These are phyloP conservation scores for Colletotrichum ledebouriae DNA, from an alignment of 2,329 filamentous ascomycete species.

Conservation along the genomic window DNA sequence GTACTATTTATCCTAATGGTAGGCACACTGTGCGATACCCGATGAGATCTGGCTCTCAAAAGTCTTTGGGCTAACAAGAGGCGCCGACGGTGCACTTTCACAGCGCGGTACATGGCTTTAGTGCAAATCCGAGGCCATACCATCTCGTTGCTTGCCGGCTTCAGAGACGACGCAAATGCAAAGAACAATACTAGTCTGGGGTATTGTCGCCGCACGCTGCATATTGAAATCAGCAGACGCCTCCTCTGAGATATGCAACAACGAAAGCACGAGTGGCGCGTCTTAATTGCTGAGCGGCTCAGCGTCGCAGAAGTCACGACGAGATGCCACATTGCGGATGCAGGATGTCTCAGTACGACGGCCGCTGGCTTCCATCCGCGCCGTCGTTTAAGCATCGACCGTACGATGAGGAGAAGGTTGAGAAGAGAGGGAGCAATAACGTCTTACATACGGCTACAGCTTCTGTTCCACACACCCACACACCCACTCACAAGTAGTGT, in stretches of 20 bases:
- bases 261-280: conserved; percentile 16
- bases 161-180: conserved; percentile 1
- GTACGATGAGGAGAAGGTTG: background rate
- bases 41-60: conserved; percentile 20
- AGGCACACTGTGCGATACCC: background rate
- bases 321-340: conserved; percentile 14
- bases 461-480: background rate
- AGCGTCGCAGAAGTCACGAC: conserved; percentile 3
- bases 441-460: conserved; percentile 14
- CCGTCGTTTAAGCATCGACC: conserved; percentile 13
- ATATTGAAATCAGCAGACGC: conserved; percentile 3
- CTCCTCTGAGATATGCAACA: background rate
- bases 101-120: conserved; percentile 15
- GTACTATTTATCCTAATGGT: background rate
- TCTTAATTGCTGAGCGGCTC: conserved; percentile 10
- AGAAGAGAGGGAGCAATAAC: background rate
- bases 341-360: conserved; percentile 37
- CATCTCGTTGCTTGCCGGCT: conserved; percentile 9
- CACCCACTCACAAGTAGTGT: background rate
- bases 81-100: conserved; percentile 18
- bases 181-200: conserved; percentile 10
- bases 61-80: conserved; percentile 14
- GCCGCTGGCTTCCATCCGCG: conserved; percentile 18
- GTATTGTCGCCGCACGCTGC: conserved; percentile 1
- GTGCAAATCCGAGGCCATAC: conserved; percentile 12